Base-by-base conservation (phyloP, 805 yeast genomes). In the Kodamaea sagamina region DNA sequence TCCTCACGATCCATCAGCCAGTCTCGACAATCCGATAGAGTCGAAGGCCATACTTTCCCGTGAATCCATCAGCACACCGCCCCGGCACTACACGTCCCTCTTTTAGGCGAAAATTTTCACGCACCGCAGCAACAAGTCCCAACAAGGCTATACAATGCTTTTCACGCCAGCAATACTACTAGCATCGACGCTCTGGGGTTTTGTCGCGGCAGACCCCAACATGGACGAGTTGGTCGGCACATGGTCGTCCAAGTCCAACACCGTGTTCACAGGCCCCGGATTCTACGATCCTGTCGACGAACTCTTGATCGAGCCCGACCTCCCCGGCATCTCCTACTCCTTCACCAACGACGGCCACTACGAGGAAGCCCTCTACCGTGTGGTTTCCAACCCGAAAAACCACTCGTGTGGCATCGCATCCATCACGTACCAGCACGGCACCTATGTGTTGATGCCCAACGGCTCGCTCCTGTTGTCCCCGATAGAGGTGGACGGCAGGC, bases 251-350 rank as follows among this genome's bases (percentile, higher is more conserved):
- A 93, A 93, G 64, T 82, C 97, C 9, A 87, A 86, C 62, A 82
- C 95, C 9, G 99, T 93, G 6, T 84, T 92, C 70, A 93, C 99
- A 1, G 99, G 99, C 0, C 96, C 98, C 5, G 86, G 90, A 2
- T 93, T 93, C 60, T 93, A 80, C 62, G 98, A 93, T 63, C 99
- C 99, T 2, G 86, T 89, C 21, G 97, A 92, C 60, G 99, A 93
- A 64, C 77, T 92, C 12, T 71, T 93, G 45, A 87, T 89, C 48
- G 99, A 93, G 62, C 99, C 99, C 2, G 92, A 90, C 6, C 74
- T 93, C 32, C 97, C 99, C 1, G 99, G 99, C 28, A 79, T 92
- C 43, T 84, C 95, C 4, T 88, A 84, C 65, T 88, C 97, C 2
- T 93, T 93, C 72, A 90, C 97, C 1, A 83, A 77, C 17, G 98